Conservation (phyloP, 2,329 filamentous ascomycete genomes). For the Cadophora malorum region DNA sequence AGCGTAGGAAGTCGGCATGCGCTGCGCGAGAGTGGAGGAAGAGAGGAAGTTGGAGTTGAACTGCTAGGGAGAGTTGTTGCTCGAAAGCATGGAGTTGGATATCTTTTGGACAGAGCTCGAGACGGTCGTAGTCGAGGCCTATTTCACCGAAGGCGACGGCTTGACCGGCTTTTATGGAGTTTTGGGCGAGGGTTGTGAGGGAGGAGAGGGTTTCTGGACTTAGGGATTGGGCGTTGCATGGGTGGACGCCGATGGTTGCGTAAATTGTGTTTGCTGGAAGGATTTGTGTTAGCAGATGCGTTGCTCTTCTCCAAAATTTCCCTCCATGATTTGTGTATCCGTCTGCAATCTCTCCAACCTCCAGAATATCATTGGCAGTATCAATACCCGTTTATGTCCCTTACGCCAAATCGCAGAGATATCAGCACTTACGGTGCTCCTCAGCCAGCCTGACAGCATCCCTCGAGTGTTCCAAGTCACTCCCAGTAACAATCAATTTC, state of each 20-base stretch:
- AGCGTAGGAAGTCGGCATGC: constrained; percentile 78
- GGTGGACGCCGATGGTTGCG: constrained; percentile 91
- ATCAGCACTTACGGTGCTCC: constrained; percentile 67
- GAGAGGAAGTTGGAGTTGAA: constrained; percentile 74
- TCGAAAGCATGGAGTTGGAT: constrained; percentile 87
- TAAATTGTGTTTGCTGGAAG: constrained; percentile 65
- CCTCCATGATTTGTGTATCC: too few relatives aligned
- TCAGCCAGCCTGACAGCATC: constrained; percentile 77
- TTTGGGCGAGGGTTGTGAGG: constrained; percentile 63
- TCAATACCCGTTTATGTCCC: background rate
- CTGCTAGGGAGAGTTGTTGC: constrained; percentile 59
- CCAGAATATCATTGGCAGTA: background rate
- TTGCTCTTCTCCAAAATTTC: background rate
- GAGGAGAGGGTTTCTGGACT: constrained; percentile 66
- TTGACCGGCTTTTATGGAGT: constrained; percentile 43
- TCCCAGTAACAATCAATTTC: constrained; percentile 94
- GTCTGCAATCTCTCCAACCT: too few relatives aligned
- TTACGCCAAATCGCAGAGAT: background rate
- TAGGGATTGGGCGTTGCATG: constrained; percentile 84
- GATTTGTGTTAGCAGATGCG: background rate
- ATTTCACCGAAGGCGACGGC: constrained; percentile 89
- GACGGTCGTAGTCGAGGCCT: constrained; percentile 92
- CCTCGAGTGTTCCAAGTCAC: constrained; percentile 78
- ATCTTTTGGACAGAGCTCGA: constrained; percentile 80
- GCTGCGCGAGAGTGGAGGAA: constrained; percentile 94